phyloP scores from a whole-genome alignment of 2,329 filamentous ascomycete genomes.

The Lithohypha guttulata region DNA sequence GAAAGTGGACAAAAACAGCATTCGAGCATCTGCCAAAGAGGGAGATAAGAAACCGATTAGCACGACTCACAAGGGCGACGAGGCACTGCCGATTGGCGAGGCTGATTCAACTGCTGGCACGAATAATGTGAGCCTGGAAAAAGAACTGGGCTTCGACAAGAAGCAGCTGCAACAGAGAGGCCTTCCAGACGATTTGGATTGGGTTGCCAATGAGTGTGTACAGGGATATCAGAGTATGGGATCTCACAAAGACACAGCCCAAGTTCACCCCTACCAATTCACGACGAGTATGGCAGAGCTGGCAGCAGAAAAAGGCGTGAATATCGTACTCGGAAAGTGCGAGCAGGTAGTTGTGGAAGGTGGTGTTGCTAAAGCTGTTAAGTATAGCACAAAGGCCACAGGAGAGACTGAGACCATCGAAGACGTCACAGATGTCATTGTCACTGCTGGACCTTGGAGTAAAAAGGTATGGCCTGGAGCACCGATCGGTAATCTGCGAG shows the following conservation, averaged over 20 bases:
- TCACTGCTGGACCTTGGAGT: conserved; percentile 55
- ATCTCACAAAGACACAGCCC: conserved; percentile 66
- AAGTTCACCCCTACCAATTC: conserved; percentile 88
- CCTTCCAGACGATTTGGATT: conserved; percentile 70
- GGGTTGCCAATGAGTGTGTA: conserved; percentile 61
- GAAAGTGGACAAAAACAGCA: conserved; percentile 24
- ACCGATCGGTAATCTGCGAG: conserved; percentile 50
- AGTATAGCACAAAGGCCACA: conserved; percentile 46
- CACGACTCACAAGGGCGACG: conserved; percentile 13
- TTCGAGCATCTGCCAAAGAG: conserved; percentile 9
- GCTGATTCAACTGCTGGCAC: conserved; percentile 21
- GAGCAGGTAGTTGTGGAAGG: conserved; percentile 49
- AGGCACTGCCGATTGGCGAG: conserved; percentile 8
- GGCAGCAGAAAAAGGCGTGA: conserved; percentile 57
- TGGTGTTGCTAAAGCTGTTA: conserved; percentile 38
- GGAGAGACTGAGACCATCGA: conserved; percentile 28
- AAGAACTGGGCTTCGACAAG: conserved; percentile 42
- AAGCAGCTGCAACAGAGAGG: conserved; percentile 45
- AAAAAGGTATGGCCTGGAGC: conserved; percentile 40
- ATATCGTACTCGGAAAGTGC: conserved; percentile 58
- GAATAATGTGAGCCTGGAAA: conserved; percentile 42
- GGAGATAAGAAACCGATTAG: conserved; percentile 25
- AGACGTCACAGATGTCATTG: conserved; percentile 49
- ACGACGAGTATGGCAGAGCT: conserved; percentile 73
- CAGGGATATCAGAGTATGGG: conserved; percentile 74